phyloP scores from a whole-genome alignment of 2,329 filamentous ascomycete genomes.

The Lachnellula suecica region DNA sequence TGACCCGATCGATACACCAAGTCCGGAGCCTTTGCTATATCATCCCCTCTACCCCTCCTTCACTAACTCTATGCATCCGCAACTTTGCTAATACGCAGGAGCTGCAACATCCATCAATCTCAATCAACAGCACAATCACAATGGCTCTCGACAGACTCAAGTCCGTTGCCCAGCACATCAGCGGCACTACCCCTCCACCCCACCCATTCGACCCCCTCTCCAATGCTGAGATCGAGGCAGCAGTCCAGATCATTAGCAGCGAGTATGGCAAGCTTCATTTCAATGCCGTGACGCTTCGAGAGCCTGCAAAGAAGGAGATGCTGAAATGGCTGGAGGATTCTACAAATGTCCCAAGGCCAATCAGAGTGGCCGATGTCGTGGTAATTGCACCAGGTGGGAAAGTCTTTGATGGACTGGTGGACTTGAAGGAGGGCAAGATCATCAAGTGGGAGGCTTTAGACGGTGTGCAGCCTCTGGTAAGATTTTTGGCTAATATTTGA shows the following conservation, averaged over 20 bases:
- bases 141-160: slow-evolving; percentile 65
- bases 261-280: slow-evolving; percentile 73
- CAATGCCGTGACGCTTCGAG: slow-evolving; percentile 82
- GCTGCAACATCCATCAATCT: background rate
- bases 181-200: slow-evolving; percentile 49
- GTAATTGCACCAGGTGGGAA: slow-evolving; percentile 77
- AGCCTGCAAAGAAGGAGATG: slow-evolving; percentile 86
- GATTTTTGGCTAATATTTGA: slow-evolving; percentile 22
- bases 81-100: background rate
- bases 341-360: slow-evolving; percentile 58
- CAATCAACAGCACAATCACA: slow-evolving; percentile 18
- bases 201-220: slow-evolving; percentile 81
- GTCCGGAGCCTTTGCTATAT: slow-evolving; percentile 25
- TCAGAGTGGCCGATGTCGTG: slow-evolving; percentile 77
- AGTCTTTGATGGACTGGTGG: slow-evolving; percentile 80
- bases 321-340: slow-evolving; percentile 72
- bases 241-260: slow-evolving; percentile 67
- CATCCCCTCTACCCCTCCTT: slow-evolving; percentile 10
- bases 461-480: slow-evolving; percentile 77
- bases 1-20: slow-evolving; percentile 30
- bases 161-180: slow-evolving; percentile 62
- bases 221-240: slow-evolving; percentile 69
- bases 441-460: slow-evolving; percentile 72
- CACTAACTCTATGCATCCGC: slow-evolving; percentile 1
- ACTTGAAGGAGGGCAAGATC: slow-evolving; percentile 66